Evolutionary conservation across 2,329 filamentous ascomycete species (phyloP).

Genomic region (Hymenoscyphus repandus): DNA sequence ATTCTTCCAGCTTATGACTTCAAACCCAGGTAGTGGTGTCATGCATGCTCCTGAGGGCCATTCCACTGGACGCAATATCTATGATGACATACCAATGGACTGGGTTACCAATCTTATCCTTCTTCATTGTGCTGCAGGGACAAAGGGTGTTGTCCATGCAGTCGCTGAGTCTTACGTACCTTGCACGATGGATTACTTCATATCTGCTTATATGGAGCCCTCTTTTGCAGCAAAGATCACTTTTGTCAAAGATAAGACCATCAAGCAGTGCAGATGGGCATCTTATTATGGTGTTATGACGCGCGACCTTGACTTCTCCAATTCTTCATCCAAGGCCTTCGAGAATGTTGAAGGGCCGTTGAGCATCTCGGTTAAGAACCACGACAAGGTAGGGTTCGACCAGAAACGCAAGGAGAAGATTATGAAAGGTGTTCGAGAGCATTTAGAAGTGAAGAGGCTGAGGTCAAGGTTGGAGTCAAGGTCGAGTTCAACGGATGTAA

Average conservation of each 20-base stretch:
- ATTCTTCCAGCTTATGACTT: neutral
- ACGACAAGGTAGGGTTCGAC: neutral
- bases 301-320: conserved; percentile 5
- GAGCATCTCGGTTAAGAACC: conserved; percentile 1
- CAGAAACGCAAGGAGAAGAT: neutral
- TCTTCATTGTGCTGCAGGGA: conserved; percentile 5
- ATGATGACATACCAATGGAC: conserved; percentile 12
- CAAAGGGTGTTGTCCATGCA: conserved; percentile 9
- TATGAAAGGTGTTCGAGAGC: neutral
- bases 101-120: conserved; percentile 13
- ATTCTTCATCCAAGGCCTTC: neutral
- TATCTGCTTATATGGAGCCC: neutral
- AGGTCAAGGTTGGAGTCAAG: too few relatives aligned
- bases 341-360: conserved; percentile 4
- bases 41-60: conserved; percentile 5
- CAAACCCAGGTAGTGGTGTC: conserved; percentile 1
- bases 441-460: too few relatives aligned
- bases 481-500: too few relatives aligned
- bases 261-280: neutral
- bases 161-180: conserved; percentile 6
- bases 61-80: conserved; percentile 4
- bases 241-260: conserved; percentile 1
- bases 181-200: conserved; percentile 3
- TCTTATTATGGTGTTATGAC: conserved; percentile 5
- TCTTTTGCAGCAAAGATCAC: neutral